Base-by-base conservation (phyloP, 2,329 filamentous ascomycete genomes). In the Venturia carpophila region DNA sequence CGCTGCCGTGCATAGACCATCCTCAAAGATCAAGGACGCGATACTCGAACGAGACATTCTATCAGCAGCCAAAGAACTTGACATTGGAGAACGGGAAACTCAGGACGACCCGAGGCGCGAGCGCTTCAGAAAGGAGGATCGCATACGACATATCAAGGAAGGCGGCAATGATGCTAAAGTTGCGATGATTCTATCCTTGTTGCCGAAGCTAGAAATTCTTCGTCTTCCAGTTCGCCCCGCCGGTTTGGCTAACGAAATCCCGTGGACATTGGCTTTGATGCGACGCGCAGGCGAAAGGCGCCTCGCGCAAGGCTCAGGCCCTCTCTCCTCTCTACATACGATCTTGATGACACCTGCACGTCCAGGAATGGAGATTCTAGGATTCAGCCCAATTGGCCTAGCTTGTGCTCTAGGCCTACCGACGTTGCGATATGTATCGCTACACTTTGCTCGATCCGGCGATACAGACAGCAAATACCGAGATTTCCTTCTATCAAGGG, bases 161-260 rank as follows among this genome's bases (percentile, higher is more conserved):
- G 1, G 2, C 24, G 30, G 27, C 24, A 58, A 19, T 21, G 52
- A 58, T 37, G 52, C 52, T 5, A 58, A 37, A 24, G 52, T 58
- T 58, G 52, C 52, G 19, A 37, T 58, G 52, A 37, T 61, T 15
- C 21, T 61, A 42, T 41, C 37, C 13, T 45, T 61, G 13, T 34
- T 61, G 60, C 60, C 60, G 17, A 61, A 27, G 39, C 60, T 61
- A 13, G 60, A 61, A 17, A 61, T 61, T 21, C 7, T 61, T 24
- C 42, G 27, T 17, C 60, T 61, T 11, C 11, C 60, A 11, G 17
- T 61, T 9, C 39, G 21, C 5, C 27, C 37, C n/a, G 4, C 13
- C n/a, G n/a, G 1, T 24, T 11, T 58, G 17, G 52, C 5, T 15
- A 7, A 19, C 3, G 37, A 61, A 19, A 43, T 42, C 27, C 60